These are phyloP conservation scores for Polytrichum commune DNA, from an alignment of 225 moss, liverwort and hornwort species.

Conservation along the genomic window DNA sequence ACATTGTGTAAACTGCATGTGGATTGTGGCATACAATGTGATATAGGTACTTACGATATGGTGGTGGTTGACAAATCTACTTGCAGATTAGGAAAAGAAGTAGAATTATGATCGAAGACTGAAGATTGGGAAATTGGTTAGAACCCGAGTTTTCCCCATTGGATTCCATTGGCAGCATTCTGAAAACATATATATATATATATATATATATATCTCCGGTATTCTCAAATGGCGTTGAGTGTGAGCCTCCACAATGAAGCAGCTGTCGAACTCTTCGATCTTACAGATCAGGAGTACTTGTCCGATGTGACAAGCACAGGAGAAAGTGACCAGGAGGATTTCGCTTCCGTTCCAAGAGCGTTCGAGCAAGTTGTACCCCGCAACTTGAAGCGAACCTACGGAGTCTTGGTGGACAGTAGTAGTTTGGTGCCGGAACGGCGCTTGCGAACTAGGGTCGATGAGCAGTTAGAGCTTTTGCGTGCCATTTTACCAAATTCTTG, in stretches of 20 bases:
- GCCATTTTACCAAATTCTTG: conserved; percentile 25
- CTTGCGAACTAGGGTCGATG: conserved; percentile 27
- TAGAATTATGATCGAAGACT: too few species aligned
- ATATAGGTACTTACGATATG: too few species aligned
- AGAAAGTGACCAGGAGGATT: conserved; percentile 27
- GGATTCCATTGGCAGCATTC: too few species aligned
- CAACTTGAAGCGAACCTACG: conserved; percentile 30
- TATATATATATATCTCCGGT: too few species aligned
- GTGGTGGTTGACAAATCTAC: too few species aligned
- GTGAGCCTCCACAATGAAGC: conserved; percentile 14
- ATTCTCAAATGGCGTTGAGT: conserved; percentile 4
- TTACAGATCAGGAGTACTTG: conserved; percentile 10
- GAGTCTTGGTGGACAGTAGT: conserved; percentile 6
- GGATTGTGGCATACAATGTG: too few species aligned
- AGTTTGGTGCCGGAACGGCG: conserved; percentile 16
- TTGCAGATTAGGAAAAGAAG: too few species aligned
- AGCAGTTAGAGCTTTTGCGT: conserved; percentile 39
- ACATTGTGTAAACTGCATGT: too few species aligned
- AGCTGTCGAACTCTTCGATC: conserved; percentile 11
- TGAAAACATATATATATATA: too few species aligned
- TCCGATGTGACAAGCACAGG: conserved; percentile 36
- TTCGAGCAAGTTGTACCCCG: conserved; percentile 13
- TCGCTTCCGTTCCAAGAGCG: conserved; percentile 1
- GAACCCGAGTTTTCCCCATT: too few species aligned
- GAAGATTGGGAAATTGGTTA: too few species aligned